Conservation (phyloP, 2,329 filamentous ascomycete species). For the Hymenoscyphus repandus region DNA sequence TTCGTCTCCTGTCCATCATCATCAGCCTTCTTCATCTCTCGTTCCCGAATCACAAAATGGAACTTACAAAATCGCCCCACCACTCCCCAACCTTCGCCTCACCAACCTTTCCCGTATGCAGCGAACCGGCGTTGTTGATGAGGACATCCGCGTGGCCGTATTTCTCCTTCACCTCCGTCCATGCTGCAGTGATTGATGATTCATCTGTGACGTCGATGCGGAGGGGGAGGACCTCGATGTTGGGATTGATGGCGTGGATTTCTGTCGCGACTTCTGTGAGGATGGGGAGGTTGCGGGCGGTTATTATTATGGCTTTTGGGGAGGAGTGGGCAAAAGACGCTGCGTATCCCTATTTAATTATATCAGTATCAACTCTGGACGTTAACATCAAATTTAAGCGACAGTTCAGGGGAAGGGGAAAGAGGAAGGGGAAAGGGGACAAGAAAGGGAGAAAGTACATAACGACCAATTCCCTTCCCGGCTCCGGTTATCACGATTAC, state of each 20-base stretch:
- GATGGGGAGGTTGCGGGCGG: constrained; percentile 28
- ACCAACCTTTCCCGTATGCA: background rate
- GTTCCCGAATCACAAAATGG: background rate
- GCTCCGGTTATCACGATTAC: background rate
- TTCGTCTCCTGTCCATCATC: constrained; percentile 26
- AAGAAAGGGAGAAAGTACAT: background rate
- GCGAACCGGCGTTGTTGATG: constrained; percentile 14
- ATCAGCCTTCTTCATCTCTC: background rate
- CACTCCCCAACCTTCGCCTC: constrained; percentile 7
- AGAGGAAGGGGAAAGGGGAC: too few species aligned
- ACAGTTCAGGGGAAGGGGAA: too few species aligned
- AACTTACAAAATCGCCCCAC: constrained; percentile 15
- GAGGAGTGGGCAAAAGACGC: constrained; percentile 28
- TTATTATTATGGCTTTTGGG: constrained; percentile 32
- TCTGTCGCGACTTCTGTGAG: constrained; percentile 26
- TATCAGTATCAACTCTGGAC: background rate
- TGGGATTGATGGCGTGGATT: constrained; percentile 27
- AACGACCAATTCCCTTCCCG: background rate
- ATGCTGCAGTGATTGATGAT: constrained; percentile 9
- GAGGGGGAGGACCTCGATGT: constrained; percentile 27
- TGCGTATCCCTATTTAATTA: constrained; percentile 6
- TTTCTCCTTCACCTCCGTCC: constrained; percentile 13
- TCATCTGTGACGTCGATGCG: constrained; percentile 28
- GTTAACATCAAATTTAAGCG: too few species aligned
- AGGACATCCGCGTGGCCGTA: constrained; percentile 50